Evolutionary conservation across 768 basidiomycete genomes (phyloP).

Genomic region (Russula lepida): DNA sequence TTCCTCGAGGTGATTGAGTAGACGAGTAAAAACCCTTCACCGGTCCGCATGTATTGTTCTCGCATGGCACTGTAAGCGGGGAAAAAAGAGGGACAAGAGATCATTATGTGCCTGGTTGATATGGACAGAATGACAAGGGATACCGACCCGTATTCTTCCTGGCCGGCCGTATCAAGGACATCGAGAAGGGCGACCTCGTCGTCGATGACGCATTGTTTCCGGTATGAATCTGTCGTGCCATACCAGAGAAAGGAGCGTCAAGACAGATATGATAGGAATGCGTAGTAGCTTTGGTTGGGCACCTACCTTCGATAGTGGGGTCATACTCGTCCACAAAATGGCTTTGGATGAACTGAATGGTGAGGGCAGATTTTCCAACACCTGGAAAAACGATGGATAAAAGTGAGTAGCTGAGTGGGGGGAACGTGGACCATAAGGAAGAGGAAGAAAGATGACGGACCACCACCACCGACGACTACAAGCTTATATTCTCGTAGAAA

Average conservation of each 20-base stretch:
- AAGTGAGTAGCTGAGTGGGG: not conserved
- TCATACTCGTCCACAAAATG: constrained; percentile 91
- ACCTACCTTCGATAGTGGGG: constrained; percentile 90
- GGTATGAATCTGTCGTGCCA: constrained; percentile 74
- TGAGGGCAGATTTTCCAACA: constrained; percentile 85
- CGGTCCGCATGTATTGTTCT: constrained; percentile 98
- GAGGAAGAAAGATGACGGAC: constrained; percentile 36
- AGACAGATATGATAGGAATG: not conserved
- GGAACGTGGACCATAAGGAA: too few relatives aligned
- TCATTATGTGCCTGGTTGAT: constrained; percentile 6
- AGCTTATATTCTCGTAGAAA: constrained; percentile 97
- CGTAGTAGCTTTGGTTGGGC: constrained; percentile 17
- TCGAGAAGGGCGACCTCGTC: constrained; percentile 98
- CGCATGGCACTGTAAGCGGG: constrained; percentile 74
- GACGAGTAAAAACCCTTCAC: constrained; percentile 95
- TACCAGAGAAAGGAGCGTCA: not conserved
- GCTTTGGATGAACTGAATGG: constrained; percentile 97
- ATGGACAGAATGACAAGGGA: not conserved
- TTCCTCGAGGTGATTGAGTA: constrained; percentile 98
- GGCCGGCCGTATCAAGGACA: constrained; percentile 94
- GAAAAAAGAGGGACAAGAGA: not conserved
- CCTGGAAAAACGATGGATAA: constrained; percentile 29
- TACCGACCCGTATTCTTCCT: constrained; percentile 96
- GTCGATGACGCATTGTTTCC: constrained; percentile 95
- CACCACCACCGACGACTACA: constrained; percentile 97